Base-by-base conservation (phyloP, 2,329 filamentous ascomycete species). In the Sporothrix schenckii region DNA sequence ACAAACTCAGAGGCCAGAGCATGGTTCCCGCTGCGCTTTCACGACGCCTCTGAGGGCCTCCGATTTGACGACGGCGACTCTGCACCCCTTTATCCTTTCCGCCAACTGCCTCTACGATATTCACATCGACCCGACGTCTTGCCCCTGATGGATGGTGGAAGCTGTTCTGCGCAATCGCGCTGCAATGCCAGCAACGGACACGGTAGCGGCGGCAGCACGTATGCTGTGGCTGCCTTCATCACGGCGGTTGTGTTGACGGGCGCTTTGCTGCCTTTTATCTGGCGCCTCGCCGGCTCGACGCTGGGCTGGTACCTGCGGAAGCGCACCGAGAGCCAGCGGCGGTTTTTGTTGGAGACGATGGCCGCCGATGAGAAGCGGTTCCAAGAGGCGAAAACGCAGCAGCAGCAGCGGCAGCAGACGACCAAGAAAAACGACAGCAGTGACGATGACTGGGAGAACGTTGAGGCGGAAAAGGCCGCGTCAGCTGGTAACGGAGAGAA, bases 381-480 rank as follows among this genome's bases (percentile, higher is more conserved):
- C 24, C 78, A 81, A 54, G 76, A 76, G 34, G 3, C 77, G 80
- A 54, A 30, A 50, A 39, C 27, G 41, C 11, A 44, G 49, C 49
- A 50, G 44, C 44, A 49, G 41, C 41, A 49, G 41, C 60, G 49
- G 21, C 60, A 65, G n/a, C 7, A 19, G 21, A 13, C 58, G 5
- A 74, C 71, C 75, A 78, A 68, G 54, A 67, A 14, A 72, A 74
- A 21, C 27, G 44, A 49, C 27, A 47, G 30, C 70, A 77, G 78
- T 41, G 88, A 91, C 73, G 87, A 89, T 39, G 89, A 89, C 66
- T 92, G 90, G 89, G 89, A 92, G 78, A 89, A 88, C 75, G 84
- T 92, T 30, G 87, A 90, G 71, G 80, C 83, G 49, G 80, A 84
- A 5, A 76, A 77, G 3, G 66, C 72, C 2, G 78, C 76, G 9